Percentiles rank a stretch among this genome's conserved stretches.
phyloP scores from a whole-genome alignment of 2,329 filamentous ascomycete species.

The Xylaria arbuscula region DNA sequence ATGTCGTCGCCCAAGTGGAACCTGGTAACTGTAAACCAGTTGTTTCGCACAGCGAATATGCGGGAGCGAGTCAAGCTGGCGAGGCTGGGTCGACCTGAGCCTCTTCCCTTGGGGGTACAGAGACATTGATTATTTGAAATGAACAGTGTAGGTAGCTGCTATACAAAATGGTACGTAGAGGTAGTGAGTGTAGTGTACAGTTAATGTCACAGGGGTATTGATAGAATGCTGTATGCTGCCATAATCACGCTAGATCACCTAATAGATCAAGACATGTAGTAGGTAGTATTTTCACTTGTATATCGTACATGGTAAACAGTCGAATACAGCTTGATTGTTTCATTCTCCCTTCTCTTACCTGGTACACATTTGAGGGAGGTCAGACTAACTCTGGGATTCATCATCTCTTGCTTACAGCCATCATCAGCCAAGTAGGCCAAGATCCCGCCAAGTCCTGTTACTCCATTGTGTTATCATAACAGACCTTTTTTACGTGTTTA shows the following conservation, averaged over 20 bases:
- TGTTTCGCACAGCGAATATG: neutral
- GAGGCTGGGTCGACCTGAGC: neutral
- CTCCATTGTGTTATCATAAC: slow-evolving; percentile 14
- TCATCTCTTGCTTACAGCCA: no score
- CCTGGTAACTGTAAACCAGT: neutral
- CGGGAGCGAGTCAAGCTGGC: slow-evolving; percentile 1
- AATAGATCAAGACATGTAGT: no score
- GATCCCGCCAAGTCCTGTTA: slow-evolving; percentile 5
- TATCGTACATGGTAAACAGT: no score
- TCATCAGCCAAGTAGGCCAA: neutral
- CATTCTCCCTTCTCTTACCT: no score
- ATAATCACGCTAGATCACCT: no score
- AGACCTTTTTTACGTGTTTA: no score
- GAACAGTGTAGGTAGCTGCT: neutral
- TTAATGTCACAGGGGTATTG: no score
- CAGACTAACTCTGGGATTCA: no score
- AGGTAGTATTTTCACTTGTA: no score
- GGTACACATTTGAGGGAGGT: no score
- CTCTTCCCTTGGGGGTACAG: neutral
- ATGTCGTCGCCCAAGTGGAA: neutral
- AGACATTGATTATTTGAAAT: neutral
- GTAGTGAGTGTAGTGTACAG: neutral
- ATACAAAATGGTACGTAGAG: neutral
- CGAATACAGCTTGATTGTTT: no score
- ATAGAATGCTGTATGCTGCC: no score